Evolutionary conservation across 139 green algal species (phyloP), one percentile per base, ranked within the genome.

Genomic region (Chlorella sp.): DNA sequence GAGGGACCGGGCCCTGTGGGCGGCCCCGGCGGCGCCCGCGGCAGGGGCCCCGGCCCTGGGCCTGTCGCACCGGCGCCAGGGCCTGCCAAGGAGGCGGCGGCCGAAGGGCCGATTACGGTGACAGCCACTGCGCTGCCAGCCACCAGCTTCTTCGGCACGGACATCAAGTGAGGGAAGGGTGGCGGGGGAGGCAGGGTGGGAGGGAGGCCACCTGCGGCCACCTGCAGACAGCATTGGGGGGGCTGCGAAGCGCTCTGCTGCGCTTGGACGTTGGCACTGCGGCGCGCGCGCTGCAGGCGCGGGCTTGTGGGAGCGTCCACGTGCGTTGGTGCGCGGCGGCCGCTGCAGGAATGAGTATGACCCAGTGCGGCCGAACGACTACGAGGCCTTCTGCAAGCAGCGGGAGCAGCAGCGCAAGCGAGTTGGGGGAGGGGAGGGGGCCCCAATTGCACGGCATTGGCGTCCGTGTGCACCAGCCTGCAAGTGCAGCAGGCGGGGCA

Each of bases 321-420:
- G 23, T 53, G 9, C 25, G 17, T 27, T 58, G 43, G n/a, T n/a
- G n/a, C n/a, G 36, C 62, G 8, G 15, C n/a, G n/a, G n/a, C n/a
- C n/a, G 50, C 7, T 74, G 76, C 69, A 75, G 79, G 55, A 84
- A 95, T 17, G 94, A 97, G 79, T 98, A 98, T 68, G 92, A 98
- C 74, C 95, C 95, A 1, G 85, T 87, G 23, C 82, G 81, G 21
- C 95, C 95, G 14, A 98, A 98, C 66, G 92, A 97, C 70, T 98
- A 98, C 63, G 91, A 97, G 31, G 87, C 87, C 42, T 83, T 94
- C 36, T 41, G 73, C 1, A 45, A 62, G 1, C 45, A 72, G 23
- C 74, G 77, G n/a, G 82, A 88, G 53, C 41, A 38, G 40, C 63
- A 75, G 73, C 72, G 72, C 21, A 63, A 33, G 56, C 33, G 56